Evolutionary conservation across 2,329 filamentous ascomycete genomes (phyloP), one percentile per base, ranked within the genome.

Genomic region (Aspergillus neoniger): DNA sequence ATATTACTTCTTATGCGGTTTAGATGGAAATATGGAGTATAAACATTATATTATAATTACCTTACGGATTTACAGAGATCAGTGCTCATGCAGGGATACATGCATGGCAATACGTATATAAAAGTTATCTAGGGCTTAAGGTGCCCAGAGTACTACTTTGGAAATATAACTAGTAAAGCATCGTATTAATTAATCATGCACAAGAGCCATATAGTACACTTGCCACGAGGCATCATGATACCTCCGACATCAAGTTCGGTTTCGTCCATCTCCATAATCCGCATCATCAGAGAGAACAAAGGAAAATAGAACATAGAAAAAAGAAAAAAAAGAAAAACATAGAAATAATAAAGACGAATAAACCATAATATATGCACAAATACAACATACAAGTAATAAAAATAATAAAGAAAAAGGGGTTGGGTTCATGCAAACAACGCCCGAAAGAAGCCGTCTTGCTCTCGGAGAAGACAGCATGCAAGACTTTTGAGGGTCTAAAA

Each of bases 1-100:
- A 80, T 63, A 79, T 80, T 65, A 80, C 79, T 58, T 80, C 78
- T 14, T 80, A 79, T 60, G 65, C 72, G 12, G 67, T 70, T 50
- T 28, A 28, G 25, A 28, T 28, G 25, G 25, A 28, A 28, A 28
- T 3, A 28, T 0, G 25, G 25, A 2, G 7, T 25, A 25, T 25
- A 25, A 25, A 7, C 6, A 7, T 25, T 25, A 25, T 25, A 25
- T 25, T 8, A 28, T 43, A 8, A 54, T 43, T 14, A 6, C 12
- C 7, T 52, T 28, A 54, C 38, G 51, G n/a, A n/a, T n/a, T n/a
- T n/a, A n/a, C n/a, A n/a, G n/a, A 10, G 39, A 19, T 43, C 7
- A 43, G 17, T 43, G 9, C 17, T 19, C 5, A 21, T 43, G 21
- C 17, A 4, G 17, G 8, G 8, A 5, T 17, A 3, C n/a, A 43